Conservation (phyloP, 805 yeast genomes). For the Schizosaccharomyces osmophilus region DNA sequence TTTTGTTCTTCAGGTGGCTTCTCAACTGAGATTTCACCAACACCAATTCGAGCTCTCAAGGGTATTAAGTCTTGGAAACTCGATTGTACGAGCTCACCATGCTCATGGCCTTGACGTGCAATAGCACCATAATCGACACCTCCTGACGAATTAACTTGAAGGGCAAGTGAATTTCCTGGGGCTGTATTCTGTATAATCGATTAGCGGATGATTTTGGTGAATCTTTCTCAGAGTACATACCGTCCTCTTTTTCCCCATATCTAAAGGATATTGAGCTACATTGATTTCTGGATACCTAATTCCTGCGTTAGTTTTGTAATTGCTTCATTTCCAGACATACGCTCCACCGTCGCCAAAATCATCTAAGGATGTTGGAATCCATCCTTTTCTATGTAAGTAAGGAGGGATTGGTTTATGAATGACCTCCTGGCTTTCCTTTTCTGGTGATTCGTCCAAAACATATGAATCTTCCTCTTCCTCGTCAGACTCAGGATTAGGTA, state of each 20-base stretch:
- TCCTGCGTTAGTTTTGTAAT: not conserved
- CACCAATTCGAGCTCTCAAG: constrained; percentile 22
- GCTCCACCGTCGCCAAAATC: constrained; percentile 17
- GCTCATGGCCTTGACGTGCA: constrained; percentile 14
- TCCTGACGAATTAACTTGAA: constrained; percentile 13
- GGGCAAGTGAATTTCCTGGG: constrained; percentile 10
- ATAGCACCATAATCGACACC: constrained; percentile 13
- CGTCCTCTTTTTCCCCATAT: constrained; percentile 11
- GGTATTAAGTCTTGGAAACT: constrained; percentile 37
- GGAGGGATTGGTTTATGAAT: constrained; percentile 5
- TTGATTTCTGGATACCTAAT: constrained; percentile 12
- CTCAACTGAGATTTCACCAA: constrained; percentile 19
- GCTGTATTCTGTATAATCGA: not conserved
- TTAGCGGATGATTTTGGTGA: not conserved
- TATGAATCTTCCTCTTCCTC: not conserved
- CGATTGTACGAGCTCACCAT: constrained; percentile 18
- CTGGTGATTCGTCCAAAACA: not conserved
- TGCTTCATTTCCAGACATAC: not conserved
- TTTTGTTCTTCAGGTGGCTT: constrained; percentile 25
- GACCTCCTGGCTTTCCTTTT: not conserved
- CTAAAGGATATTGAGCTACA: constrained; percentile 14
- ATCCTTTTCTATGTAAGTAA: constrained; percentile 11
- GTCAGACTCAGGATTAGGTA: not conserved
- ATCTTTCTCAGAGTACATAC: not conserved
- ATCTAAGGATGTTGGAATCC: constrained; percentile 11